A percentile compares a stretch with the other conserved stretches of the same genome.
Evolutionary conservation across 2,329 filamentous ascomycete genomes (phyloP).

Genomic region (Cercospora beticola): DNA sequence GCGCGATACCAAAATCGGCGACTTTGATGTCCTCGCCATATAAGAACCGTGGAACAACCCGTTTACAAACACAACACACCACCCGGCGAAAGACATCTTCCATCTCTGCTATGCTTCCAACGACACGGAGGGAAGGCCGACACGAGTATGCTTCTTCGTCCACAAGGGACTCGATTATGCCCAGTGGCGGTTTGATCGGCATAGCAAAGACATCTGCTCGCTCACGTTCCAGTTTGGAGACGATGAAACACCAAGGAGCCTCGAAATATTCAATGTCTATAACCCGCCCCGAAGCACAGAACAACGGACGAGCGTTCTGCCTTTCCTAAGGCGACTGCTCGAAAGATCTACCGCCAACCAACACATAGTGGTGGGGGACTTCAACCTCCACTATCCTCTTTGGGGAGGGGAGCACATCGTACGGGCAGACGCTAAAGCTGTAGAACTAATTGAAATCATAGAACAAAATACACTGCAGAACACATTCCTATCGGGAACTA

Average conservation of each 20-base stretch:
- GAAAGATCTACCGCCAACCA: conserved; percentile 2
- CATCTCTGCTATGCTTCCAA: not conserved
- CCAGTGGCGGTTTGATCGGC: not conserved
- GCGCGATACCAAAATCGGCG: not conserved
- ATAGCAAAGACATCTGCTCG: not conserved
- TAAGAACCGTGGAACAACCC: not conserved
- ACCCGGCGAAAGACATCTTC: not conserved
- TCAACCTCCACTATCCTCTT: not conserved
- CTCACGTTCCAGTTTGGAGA: not conserved
- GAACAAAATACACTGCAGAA: not conserved
- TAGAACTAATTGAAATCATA: conserved; percentile 1
- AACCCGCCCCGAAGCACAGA: not conserved
- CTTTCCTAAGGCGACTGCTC: not conserved
- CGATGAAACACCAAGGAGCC: not conserved
- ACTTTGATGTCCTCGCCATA: not conserved
- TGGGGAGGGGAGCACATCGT: not conserved
- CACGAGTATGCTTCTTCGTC: not conserved
- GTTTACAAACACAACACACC: not conserved
- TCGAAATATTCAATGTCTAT: not conserved
- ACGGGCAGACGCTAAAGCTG: not conserved
- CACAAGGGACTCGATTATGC: not conserved
- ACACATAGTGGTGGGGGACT: conserved; percentile 2
- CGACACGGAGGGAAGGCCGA: not conserved
- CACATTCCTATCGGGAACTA: not conserved
- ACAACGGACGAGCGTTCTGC: not conserved